phyloP scores from a whole-genome alignment of 495 filamentous ascomycete species.

The Patellaria atrata region DNA sequence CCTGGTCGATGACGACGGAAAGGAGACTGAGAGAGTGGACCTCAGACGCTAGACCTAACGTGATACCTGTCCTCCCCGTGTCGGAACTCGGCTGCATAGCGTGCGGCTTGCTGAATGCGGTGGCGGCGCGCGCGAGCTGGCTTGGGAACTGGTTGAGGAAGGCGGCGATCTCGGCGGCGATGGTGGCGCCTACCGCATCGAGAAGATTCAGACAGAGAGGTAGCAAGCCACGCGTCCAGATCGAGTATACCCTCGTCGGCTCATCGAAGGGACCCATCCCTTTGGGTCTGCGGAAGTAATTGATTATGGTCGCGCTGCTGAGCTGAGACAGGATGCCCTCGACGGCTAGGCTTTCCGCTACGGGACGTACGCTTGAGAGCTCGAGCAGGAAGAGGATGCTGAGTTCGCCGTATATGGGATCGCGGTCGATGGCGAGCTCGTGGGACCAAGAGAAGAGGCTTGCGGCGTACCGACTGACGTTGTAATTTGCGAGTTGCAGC shows the following conservation, averaged over 20 bases:
- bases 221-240: conserved; percentile 80
- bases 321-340: conserved; percentile 69
- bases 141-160: conserved; percentile 77
- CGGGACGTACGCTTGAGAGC: conserved; percentile 60
- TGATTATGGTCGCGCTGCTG: conserved; percentile 57
- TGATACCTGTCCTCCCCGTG: conserved; percentile 42
- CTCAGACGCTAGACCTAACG: conserved; percentile 57
- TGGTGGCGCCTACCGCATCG: conserved; percentile 57
- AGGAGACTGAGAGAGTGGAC: conserved; percentile 63
- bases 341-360: conserved; percentile 80
- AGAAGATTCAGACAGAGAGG: conserved; percentile 86
- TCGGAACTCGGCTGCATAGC: conserved; percentile 24
- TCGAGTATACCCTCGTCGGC: conserved; percentile 51
- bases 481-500: conserved; percentile 44
- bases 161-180: conserved; percentile 64
- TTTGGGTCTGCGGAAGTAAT: conserved; percentile 50
- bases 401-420: conserved; percentile 90
- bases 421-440: conserved; percentile 50
- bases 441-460: conserved; percentile 93
- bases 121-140: conserved; percentile 41
- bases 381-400: conserved; percentile 77
- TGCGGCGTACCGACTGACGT: conserved; percentile 61
- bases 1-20: conserved; percentile 44
- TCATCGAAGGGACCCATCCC: conserved; percentile 57
- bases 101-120: conserved; percentile 40